Evolutionary conservation across 768 basidiomycete genomes (phyloP), one percentile per base, ranked within the genome.

Genomic region (Gymnopilus junonius): DNA sequence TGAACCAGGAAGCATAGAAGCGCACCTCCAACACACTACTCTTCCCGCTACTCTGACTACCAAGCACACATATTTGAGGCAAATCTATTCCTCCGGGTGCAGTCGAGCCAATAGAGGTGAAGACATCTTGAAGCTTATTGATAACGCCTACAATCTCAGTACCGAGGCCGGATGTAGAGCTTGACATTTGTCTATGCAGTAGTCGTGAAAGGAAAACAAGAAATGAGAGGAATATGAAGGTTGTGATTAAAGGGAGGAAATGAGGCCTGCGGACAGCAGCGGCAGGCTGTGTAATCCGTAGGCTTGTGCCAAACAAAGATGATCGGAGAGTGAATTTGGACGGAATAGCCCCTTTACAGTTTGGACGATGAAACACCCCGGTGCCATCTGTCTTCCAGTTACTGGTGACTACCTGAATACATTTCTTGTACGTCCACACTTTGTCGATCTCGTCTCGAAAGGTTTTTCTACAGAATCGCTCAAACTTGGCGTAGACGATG

Each of bases 51-150:
- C 93, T 94, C 76, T 95, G 93, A 78, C 92, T 93, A 32, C 93
- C 93, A 17, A 95, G 83, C 53, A 95, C 93, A 70, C 93, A 95
- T 74, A 95, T 95, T 81, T 95, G 93, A 14, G 93, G 93, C 60
- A 95, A 81, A 85, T 95, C 93, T 84, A 95, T 92, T 76, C 86
- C 84, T n/a, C n/a, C 81, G 58, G 88, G 87, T 53, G 71, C 62
- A 25, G 85, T 88, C 23, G 90, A 86, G 70, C 93, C 93, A 65
- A 95, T 90, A 17, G 93, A 88, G 37, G 87, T 84, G 76, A 95
- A 95, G 67, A 94, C 93, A 81, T 95, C 93, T 76, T 95, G 93
- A 46, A 95, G 89, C 73, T 92, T 95, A 84, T 95, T 95, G 72
- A 95, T 81, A 55, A 92, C 85, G 34, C 80, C 74, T 58, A 95